Percentiles rank a stretch among this genome's conserved stretches.
Evolutionary conservation across 2,329 filamentous ascomycete species (phyloP).

Genomic region (Chalara sp.): DNA sequence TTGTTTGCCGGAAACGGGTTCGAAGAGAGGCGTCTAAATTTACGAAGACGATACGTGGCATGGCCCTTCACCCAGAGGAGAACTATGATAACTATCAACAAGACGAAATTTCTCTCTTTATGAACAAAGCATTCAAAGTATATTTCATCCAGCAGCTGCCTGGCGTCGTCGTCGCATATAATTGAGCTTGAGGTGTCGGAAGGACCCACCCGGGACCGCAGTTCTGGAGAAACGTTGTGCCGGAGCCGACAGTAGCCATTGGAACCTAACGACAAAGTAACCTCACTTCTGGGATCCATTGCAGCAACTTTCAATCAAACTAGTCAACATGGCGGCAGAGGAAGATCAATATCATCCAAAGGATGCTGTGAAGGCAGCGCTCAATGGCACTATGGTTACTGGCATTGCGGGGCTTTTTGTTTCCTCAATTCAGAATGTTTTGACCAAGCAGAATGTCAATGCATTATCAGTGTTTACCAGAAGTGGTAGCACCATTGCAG

Average conservation of each 20-base stretch:
- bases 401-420: constrained; percentile 63
- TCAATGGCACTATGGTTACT: constrained; percentile 59
- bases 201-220: too few species aligned
- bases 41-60: too few species aligned
- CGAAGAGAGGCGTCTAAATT: too few species aligned
- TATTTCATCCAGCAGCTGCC: too few species aligned
- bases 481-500: constrained; percentile 66
- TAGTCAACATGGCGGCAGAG: constrained; percentile 41
- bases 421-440: constrained; percentile 78
- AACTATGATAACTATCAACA: too few species aligned
- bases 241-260: too few species aligned
- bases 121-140: too few species aligned
- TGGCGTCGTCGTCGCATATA: too few species aligned
- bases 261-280: neutral
- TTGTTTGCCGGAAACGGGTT: too few species aligned
- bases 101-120: too few species aligned
- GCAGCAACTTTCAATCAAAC: constrained; percentile 5
- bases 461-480: constrained; percentile 73
- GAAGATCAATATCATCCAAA: constrained; percentile 58
- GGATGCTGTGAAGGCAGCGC: constrained; percentile 64
- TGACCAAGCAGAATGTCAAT: constrained; percentile 76
- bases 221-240: too few species aligned
- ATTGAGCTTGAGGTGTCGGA: neutral
- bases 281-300: neutral
- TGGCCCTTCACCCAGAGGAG: too few species aligned